Base-by-base conservation (phyloP, 192 early-diverging fungal species). In the Obelidium mucronatum region DNA sequence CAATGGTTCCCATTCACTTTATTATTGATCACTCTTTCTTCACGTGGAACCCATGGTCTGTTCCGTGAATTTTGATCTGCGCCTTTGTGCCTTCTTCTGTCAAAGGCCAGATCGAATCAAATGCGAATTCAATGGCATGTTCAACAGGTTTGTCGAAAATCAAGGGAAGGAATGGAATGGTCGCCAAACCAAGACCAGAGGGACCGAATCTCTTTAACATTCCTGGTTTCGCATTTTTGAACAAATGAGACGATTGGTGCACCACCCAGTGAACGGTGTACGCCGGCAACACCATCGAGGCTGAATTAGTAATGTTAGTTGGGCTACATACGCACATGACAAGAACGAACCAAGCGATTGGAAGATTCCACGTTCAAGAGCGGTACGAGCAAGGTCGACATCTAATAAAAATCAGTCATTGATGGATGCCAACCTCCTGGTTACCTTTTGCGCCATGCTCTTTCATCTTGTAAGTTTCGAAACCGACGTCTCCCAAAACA, bases 141-240 rank as follows among this genome's bases (percentile, higher is more conserved):
- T 91, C 90, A 24, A 89, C 78, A 19, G 89, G 84, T 37, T 91
- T 80, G 75, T 91, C 90, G 65, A 90, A 91, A 55, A 91, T 84
- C 31, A 74, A 75, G 2, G 90, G 90, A 33, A 90, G 65, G 56
- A 86, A 76, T 3, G 90, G 90, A 26, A 91, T 82, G 34, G 87
- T 73, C 33, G 77, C 67, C n/a, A 91, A 75, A 62, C 90, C 90
- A 44, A 84, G 66, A 1, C 74, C 83, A 1, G 90, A 87, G 1
- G 90, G 90, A 30, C 90, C 90, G 82, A 85, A 88, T 3, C 77
- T 65, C 54, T 78, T 79, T 26, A 79, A 24, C 24, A 77, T 75
- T 4, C 73, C 78, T 54, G 84, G 82, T 31, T 85, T 83, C 2
- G 33, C 36, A 28, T 64, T 67, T 58, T 67, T 42, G 44, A 76